Conservation (phyloP, 176 grass and related monocot species). For the Oryza glaberrima region DNA sequence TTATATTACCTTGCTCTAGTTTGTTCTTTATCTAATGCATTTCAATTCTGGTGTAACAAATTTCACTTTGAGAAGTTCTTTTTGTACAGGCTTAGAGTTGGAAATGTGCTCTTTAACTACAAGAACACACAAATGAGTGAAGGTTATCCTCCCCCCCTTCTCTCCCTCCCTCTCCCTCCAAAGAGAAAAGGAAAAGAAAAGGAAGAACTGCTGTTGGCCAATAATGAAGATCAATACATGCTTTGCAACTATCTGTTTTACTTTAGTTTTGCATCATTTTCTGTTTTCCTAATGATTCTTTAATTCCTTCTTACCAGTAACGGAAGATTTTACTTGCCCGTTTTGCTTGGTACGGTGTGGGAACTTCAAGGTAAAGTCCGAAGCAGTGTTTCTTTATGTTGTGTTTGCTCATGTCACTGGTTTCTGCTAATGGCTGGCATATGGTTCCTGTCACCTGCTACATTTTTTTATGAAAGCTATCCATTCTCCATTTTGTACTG, state of each 20-base stretch:
- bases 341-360: conserved; percentile 81
- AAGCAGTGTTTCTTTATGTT: conserved; percentile 17
- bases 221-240: neutral
- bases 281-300: conserved; percentile 29
- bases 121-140: conserved; percentile 62
- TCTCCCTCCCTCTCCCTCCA: neutral
- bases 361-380: conserved; percentile 77
- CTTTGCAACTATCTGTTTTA: conserved; percentile 6
- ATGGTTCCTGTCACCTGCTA: conserved; percentile 16
- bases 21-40: conserved; percentile 31
- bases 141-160: conserved; percentile 52
- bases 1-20: conserved; percentile 1
- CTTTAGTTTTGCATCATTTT: conserved; percentile 23
- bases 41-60: neutral
- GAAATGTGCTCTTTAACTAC: conserved; percentile 91
- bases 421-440: neutral
- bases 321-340: conserved; percentile 77
- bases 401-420: conserved; percentile 1
- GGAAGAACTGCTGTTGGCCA: neutral
- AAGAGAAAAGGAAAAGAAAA: neutral
- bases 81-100: conserved; percentile 69
- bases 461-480: conserved; percentile 12
- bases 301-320: conserved; percentile 62
- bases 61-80: conserved; percentile 20
- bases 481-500: neutral